A percentile compares a stretch with the other conserved stretches of the same genome.
phyloP scores from a whole-genome alignment of 169 alveolate genomes.

The Plasmodium gonderi region DNA sequence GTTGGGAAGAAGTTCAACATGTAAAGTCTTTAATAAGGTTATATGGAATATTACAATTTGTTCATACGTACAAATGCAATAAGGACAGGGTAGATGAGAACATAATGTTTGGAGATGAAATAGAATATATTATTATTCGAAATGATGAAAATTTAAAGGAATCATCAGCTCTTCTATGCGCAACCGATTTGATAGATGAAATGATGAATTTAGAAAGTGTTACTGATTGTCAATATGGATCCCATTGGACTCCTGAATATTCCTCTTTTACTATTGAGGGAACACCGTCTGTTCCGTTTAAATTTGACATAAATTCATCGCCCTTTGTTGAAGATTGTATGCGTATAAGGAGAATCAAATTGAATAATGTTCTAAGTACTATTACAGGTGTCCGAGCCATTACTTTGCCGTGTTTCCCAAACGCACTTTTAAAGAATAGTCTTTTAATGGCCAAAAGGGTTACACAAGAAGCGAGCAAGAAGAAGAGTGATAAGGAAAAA shows the following conservation, averaged over 20 bases:
- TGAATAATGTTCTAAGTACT: constrained; percentile 66
- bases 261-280: constrained; percentile 83
- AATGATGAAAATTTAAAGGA: constrained; percentile 67
- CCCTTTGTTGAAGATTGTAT: constrained; percentile 52
- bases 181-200: constrained; percentile 72
- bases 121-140: constrained; percentile 70
- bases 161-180: constrained; percentile 77
- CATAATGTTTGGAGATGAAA: constrained; percentile 82
- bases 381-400: constrained; percentile 65
- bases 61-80: constrained; percentile 74
- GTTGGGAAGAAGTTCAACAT: constrained; percentile 68
- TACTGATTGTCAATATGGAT: constrained; percentile 55
- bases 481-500: constrained; percentile 3
- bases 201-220: constrained; percentile 71
- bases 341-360: constrained; percentile 60
- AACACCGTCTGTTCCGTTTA: constrained; percentile 81
- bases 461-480: constrained; percentile 9
- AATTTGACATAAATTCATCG: constrained; percentile 71
- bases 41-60: constrained; percentile 78
- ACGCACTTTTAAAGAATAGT: constrained; percentile 67
- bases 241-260: constrained; percentile 82
- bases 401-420: constrained; percentile 71
- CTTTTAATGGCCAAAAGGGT: constrained; percentile 57
- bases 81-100: constrained; percentile 74
- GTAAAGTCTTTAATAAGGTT: constrained; percentile 49